These are phyloP conservation scores for Geotrichum cucujoidarum DNA, from an alignment of 1,139 yeast genomes.

Conservation along the genomic window DNA sequence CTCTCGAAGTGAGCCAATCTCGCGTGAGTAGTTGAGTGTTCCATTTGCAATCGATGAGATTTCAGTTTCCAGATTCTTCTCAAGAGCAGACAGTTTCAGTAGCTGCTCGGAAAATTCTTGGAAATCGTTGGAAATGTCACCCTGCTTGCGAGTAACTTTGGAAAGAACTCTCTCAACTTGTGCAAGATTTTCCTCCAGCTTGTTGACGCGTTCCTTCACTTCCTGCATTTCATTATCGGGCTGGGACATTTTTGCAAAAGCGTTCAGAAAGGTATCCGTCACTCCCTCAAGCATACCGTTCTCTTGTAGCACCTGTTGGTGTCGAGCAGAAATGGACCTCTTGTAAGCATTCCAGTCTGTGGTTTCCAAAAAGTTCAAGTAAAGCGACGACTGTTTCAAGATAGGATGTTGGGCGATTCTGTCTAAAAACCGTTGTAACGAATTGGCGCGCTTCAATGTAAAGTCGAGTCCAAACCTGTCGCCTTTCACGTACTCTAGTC, in stretches of 20 bases:
- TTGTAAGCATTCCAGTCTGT: slow-evolving; percentile 81
- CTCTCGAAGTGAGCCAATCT: slow-evolving; percentile 48
- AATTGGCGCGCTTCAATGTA: slow-evolving; percentile 77
- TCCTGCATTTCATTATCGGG: slow-evolving; percentile 79
- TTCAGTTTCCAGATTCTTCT: slow-evolving; percentile 44
- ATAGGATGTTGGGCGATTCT: slow-evolving; percentile 71
- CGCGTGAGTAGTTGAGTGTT: slow-evolving; percentile 45
- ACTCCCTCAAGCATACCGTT: slow-evolving; percentile 53
- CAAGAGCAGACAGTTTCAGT: slow-evolving; percentile 58
- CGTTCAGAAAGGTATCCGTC: slow-evolving; percentile 87
- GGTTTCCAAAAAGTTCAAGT: slow-evolving; percentile 72
- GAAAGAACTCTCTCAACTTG: slow-evolving; percentile 75
- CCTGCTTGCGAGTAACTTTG: slow-evolving; percentile 67
- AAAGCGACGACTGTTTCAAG: slow-evolving; percentile 63
- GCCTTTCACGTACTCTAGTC: slow-evolving; percentile 90
- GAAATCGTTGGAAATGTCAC: slow-evolving; percentile 68
- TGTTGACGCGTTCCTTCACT: slow-evolving; percentile 75
- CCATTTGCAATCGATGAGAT: slow-evolving; percentile 53
- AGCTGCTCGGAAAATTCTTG: slow-evolving; percentile 67
- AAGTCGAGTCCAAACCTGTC: slow-evolving; percentile 80
- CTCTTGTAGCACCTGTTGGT: slow-evolving; percentile 15
- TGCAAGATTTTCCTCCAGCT: slow-evolving; percentile 73
- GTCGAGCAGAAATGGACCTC: slow-evolving; percentile 43
- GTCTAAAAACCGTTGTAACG: slow-evolving; percentile 69
- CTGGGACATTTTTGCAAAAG: slow-evolving; percentile 72